Conservation (phyloP, 192 early-diverging fungal genomes). For the Coemansia javaensis region DNA sequence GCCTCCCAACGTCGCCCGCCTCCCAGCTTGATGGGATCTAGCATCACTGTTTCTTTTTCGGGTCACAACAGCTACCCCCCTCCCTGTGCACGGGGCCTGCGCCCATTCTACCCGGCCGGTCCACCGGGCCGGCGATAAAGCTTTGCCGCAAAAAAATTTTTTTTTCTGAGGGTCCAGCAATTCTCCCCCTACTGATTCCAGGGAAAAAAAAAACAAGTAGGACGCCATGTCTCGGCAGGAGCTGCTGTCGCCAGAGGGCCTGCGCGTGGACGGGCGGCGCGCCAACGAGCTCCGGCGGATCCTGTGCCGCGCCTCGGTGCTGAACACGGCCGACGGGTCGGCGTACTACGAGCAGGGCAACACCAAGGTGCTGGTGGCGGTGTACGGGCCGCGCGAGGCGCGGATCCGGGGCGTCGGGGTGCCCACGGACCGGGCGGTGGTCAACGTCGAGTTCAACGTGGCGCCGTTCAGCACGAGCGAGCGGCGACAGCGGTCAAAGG, state of each 20-base stretch:
- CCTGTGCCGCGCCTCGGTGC: constrained; percentile 67
- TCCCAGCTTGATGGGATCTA: constrained; percentile 18
- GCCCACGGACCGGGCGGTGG: constrained; percentile 66
- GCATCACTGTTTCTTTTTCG: background rate
- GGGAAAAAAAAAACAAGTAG: background rate
- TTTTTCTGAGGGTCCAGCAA: too few species aligned
- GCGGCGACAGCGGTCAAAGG: constrained; percentile 74
- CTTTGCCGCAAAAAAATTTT: background rate
- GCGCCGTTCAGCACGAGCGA: constrained; percentile 90
- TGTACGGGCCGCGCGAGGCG: constrained; percentile 88
- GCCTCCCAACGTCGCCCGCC: constrained; percentile 29
- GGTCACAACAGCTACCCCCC: too few species aligned
- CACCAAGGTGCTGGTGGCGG: constrained; percentile 84
- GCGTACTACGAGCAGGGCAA: constrained; percentile 95
- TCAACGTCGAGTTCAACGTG: constrained; percentile 88
- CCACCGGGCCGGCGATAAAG: too few species aligned
- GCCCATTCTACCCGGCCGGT: too few species aligned
- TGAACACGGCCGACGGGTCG: constrained; percentile 86
- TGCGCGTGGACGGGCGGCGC: constrained; percentile 91
- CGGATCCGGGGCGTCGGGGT: constrained; percentile 50
- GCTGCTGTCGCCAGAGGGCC: constrained; percentile 60
- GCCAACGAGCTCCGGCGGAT: constrained; percentile 84
- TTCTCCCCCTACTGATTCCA: background rate
- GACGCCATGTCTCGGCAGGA: constrained; percentile 46
- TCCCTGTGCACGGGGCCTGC: too few species aligned